phyloP scores from a whole-genome alignment of 176 grass and related monocot species.

The Carex cristatella region DNA sequence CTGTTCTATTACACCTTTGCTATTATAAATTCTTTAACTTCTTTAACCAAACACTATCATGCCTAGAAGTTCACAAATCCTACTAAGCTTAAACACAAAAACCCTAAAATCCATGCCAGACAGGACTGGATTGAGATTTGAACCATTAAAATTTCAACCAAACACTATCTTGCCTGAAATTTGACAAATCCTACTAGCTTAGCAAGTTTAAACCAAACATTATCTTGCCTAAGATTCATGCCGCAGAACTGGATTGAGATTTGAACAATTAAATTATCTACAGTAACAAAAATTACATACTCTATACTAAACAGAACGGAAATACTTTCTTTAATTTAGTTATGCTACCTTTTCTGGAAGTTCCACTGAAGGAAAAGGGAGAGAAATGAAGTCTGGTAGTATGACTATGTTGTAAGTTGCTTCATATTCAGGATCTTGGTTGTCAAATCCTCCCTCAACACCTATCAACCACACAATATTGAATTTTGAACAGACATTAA shows the following conservation, averaged over 20 bases:
- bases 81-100: not conserved
- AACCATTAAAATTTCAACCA: not conserved
- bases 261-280: not conserved
- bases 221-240: not conserved
- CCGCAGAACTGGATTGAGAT: not conserved
- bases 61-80: not conserved
- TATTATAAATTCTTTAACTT: not conserved
- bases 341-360: constrained; percentile 86
- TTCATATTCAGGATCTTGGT: constrained; percentile 90
- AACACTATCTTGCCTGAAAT: not conserved
- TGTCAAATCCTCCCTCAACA: constrained; percentile 80
- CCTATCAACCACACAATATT: constrained; percentile 38
- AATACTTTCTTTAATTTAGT: not conserved
- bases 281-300: not conserved
- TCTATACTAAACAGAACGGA: not conserved
- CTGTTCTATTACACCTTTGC: not conserved
- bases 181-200: not conserved
- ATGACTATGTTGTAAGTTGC: constrained; percentile 63
- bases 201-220: not conserved
- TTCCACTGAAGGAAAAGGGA: constrained; percentile 89
- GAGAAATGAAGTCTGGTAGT: constrained; percentile 72
- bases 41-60: not conserved
- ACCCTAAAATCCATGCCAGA: not conserved
- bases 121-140: not conserved
- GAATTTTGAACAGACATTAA: not conserved